These are phyloP conservation scores for Mycena kentingensis DNA, from an alignment of 768 basidiomycete genomes.

Conservation along the genomic window DNA sequence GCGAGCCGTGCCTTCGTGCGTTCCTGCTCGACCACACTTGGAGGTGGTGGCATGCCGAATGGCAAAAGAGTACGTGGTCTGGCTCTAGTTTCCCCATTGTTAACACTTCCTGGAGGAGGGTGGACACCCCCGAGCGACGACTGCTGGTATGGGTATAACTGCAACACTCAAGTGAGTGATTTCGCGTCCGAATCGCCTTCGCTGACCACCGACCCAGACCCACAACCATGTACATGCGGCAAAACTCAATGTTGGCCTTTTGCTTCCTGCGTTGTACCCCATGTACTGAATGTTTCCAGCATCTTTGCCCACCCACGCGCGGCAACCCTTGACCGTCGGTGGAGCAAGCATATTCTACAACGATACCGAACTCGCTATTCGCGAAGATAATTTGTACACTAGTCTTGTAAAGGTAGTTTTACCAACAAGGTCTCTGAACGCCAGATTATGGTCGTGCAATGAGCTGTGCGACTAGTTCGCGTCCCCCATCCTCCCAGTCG, in stretches of 20 bases:
- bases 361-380: neutral
- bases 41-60: constrained; percentile 3
- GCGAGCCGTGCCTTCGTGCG: neutral
- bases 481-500: constrained; percentile 38
- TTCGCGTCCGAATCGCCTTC: neutral
- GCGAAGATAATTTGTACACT: neutral
- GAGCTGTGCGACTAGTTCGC: constrained; percentile 33
- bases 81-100: neutral
- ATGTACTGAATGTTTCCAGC: neutral
- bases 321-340: constrained; percentile 1
- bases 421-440: no score
- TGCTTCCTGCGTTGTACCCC: neutral
- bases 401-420: no score
- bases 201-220: neutral
- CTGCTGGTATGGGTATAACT: constrained; percentile 6
- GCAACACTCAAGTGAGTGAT: neutral
- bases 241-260: constrained; percentile 2
- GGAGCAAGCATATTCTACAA: neutral
- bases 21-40: constrained; percentile 6
- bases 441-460: no score
- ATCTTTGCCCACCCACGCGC: constrained; percentile 1
- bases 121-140: neutral
- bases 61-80: neutral
- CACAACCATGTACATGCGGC: neutral
- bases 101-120: neutral